Evolutionary conservation across 2,329 filamentous ascomycete genomes (phyloP).

Genomic region (Exophiala mesophila): DNA sequence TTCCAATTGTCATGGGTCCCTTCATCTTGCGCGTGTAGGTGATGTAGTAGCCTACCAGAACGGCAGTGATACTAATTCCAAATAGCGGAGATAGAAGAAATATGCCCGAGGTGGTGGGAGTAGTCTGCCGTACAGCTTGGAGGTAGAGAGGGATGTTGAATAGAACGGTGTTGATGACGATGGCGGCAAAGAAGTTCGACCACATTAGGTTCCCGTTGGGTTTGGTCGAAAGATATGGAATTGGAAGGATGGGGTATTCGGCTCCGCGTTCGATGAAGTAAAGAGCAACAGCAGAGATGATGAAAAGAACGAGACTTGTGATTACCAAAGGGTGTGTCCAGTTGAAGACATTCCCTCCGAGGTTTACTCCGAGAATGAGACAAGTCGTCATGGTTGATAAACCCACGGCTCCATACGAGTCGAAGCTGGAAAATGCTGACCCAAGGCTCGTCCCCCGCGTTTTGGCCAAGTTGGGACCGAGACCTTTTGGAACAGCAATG

Average conservation of each 20-base stretch:
- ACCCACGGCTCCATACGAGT: slow-evolving; percentile 51
- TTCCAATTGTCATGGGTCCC: slow-evolving; percentile 37
- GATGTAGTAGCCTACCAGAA: slow-evolving; percentile 41
- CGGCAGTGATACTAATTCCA: slow-evolving; percentile 38
- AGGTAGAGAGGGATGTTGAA: slow-evolving; percentile 68
- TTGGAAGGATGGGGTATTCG: slow-evolving; percentile 56
- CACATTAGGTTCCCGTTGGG: slow-evolving; percentile 57
- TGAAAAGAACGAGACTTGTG: slow-evolving; percentile 46
- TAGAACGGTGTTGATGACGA: slow-evolving; percentile 50
- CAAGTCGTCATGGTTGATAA: slow-evolving; percentile 51
- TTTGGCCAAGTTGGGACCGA: slow-evolving; percentile 43
- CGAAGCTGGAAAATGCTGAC: slow-evolving; percentile 53
- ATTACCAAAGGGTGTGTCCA: slow-evolving; percentile 59
- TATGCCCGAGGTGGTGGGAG: slow-evolving; percentile 62
- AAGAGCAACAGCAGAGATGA: slow-evolving; percentile 47
- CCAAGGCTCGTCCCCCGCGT: slow-evolving; percentile 42
- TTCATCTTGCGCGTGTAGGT: slow-evolving; percentile 41
- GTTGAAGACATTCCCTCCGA: slow-evolving; percentile 60
- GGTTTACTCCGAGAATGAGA: slow-evolving; percentile 56
- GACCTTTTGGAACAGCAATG: slow-evolving; percentile 38
- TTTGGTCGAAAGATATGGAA: slow-evolving; percentile 46
- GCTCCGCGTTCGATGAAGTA: slow-evolving; percentile 50
- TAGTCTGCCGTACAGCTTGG: slow-evolving; percentile 62
- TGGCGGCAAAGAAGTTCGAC: slow-evolving; percentile 47
- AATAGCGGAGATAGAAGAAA: slow-evolving; percentile 59